phyloP scores from a whole-genome alignment of 352 stramenopile species.

The Phytopythium aichiense region DNA sequence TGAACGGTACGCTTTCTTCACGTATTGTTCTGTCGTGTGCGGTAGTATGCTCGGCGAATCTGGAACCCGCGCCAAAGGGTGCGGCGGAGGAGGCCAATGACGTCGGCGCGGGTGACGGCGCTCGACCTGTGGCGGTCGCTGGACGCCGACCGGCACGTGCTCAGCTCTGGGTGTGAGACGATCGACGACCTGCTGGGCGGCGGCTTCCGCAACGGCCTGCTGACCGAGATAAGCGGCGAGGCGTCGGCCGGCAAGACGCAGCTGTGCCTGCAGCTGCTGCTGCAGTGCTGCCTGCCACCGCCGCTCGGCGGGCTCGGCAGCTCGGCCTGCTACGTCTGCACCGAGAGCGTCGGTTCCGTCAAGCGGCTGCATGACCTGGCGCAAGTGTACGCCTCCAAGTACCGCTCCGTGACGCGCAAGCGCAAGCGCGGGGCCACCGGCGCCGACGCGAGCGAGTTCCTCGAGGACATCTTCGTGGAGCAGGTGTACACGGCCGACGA shows the following conservation, averaged over 20 bases:
- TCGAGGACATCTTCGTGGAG: slow-evolving; percentile 79
- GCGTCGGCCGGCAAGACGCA: slow-evolving; percentile 79
- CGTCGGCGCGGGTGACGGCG: slow-evolving; percentile 22
- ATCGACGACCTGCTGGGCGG: slow-evolving; percentile 56
- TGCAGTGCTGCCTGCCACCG: slow-evolving; percentile 55
- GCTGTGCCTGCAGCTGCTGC: slow-evolving; percentile 66
- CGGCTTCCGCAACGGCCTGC: slow-evolving; percentile 58
- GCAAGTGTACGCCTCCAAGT: slow-evolving; percentile 40
- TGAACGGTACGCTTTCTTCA: not conserved
- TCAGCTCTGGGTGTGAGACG: slow-evolving; percentile 50
- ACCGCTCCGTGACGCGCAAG: slow-evolving; percentile 33
- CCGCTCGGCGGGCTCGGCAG: slow-evolving; percentile 47
- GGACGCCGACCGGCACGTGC: slow-evolving; percentile 18
- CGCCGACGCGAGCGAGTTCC: slow-evolving; percentile 25
- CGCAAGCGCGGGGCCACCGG: slow-evolving; percentile 34
- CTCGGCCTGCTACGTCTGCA: slow-evolving; percentile 79
- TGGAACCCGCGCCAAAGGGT: not conserved
- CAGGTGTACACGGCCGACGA: slow-evolving; percentile 69
- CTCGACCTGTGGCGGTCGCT: slow-evolving; percentile 37
- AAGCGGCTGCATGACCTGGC: slow-evolving; percentile 71
- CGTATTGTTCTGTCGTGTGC: not conserved
- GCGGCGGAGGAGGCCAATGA: slow-evolving; percentile 1
- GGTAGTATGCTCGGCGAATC: too few relatives aligned
- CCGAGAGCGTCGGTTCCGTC: slow-evolving; percentile 64
- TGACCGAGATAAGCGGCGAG: slow-evolving; percentile 76